Base-by-base conservation (phyloP, 345 rosid species). In the Linum usitatissimum region DNA sequence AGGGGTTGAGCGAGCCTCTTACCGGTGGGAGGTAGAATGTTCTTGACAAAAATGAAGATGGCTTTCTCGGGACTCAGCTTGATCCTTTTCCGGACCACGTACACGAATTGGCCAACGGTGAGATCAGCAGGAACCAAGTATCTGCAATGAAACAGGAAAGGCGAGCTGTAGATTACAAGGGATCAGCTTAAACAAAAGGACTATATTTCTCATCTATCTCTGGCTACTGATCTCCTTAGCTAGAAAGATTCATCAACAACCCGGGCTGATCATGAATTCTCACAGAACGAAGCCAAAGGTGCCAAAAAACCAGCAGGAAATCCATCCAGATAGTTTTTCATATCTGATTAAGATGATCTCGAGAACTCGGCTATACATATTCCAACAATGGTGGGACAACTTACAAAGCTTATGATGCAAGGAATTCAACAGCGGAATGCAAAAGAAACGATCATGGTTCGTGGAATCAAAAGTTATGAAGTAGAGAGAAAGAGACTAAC, bases 11-110 rank as follows among this genome's bases (percentile, higher is more conserved):
- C 61, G n/a, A 38, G 21, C 60, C 17, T 5, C 83, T 74, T 61
- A 86, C 94, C 94, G 6, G 94, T 87, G 6, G 90, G 94, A 3
- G 87, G 90, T 45, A 82, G 78, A 64, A 86, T 71, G 74, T 79
- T 86, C 84, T 82, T 87, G 58, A 84, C 90, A 45, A 87, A 87
- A 57, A 87, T 81, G 59, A 87, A 87, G 34, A 87, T 87, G n/a
- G 95, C 95, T 67, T 85, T 87, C 78, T 87, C 95, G 21, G 95
- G 85, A 69, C 85, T 83, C 61, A 87, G 85, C 84, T 85, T 87
- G 76, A 87, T 87, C 83, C 95, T 83, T 82, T 87, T 87, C n/a
- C 91, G 84, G 18, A 87, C 88, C 57, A 87, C 95, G 30, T 87
- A 87, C 30, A 87, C 91, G 54, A 87, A 87, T 73, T 85, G 95